Conservation (phyloP, 805 yeast species). For the Isabelozyma heimii region DNA sequence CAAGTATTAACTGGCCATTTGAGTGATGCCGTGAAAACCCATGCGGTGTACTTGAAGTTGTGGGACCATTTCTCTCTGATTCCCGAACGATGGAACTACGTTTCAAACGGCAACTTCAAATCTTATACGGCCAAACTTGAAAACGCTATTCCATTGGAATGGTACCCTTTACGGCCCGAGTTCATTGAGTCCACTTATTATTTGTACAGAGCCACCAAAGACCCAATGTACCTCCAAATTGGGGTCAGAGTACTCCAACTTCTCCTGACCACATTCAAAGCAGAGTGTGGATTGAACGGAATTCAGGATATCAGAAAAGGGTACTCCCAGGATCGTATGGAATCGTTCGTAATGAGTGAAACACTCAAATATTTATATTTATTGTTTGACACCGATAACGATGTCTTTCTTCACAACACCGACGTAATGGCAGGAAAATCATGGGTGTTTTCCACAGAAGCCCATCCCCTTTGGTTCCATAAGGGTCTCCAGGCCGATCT, state of each 20-base stretch:
- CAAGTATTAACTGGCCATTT: conserved; percentile 77
- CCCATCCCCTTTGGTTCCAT: conserved; percentile 83
- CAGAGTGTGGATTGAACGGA: conserved; percentile 81
- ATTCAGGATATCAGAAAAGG: conserved; percentile 65
- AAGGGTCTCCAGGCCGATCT: conserved; percentile 3
- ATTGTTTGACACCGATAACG: conserved; percentile 69
- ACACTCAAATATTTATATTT: conserved; percentile 80
- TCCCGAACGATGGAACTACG: conserved; percentile 81
- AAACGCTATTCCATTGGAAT: conserved; percentile 55
- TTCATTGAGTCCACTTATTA: conserved; percentile 86
- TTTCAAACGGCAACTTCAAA: conserved; percentile 4
- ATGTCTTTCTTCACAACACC: conserved; percentile 28
- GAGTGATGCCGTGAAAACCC: conserved; percentile 58
- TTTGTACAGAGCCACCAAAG: conserved; percentile 78
- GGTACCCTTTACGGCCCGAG: conserved; percentile 94
- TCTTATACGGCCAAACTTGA: conserved; percentile 1
- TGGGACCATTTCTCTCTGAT: conserved; percentile 80
- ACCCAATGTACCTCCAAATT: conserved; percentile 75
- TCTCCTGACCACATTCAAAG: conserved; percentile 49
- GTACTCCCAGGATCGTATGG: conserved; percentile 76
- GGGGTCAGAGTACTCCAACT: conserved; percentile 66
- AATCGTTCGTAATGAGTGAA: conserved; percentile 84
- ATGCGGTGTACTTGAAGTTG: conserved; percentile 62
- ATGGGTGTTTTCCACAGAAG: conserved; percentile 79
- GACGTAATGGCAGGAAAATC: conserved; percentile 38